Conservation (phyloP, 1,139 yeast genomes). For the Sugiyamaella castrensis region DNA sequence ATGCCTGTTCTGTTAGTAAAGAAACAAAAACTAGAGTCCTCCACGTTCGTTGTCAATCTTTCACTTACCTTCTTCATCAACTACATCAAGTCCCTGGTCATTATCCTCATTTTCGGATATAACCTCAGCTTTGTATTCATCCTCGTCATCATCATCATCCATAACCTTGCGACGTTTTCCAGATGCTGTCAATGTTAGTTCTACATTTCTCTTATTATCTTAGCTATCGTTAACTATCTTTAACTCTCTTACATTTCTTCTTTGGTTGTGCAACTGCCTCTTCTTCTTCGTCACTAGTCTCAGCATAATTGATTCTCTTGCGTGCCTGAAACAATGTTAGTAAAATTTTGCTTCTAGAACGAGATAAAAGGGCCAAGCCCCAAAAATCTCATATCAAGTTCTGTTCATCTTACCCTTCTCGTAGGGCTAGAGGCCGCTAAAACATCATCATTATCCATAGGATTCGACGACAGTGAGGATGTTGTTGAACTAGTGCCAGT, state of each 20-base stretch:
- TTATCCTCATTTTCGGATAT: constrained; percentile 17
- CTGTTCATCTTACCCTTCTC: constrained; percentile 15
- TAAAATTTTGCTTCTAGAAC: background rate
- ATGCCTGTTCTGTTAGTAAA: constrained; percentile 4
- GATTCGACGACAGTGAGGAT: background rate
- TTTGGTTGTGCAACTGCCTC: constrained; percentile 7
- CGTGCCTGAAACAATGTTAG: constrained; percentile 19
- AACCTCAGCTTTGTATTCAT: constrained; percentile 15
- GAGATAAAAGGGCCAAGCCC: background rate
- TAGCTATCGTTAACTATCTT: constrained; percentile 1
- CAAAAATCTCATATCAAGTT: background rate
- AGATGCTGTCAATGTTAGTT: background rate
- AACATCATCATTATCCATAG: background rate
- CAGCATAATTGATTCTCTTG: constrained; percentile 26
- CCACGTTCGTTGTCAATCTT: constrained; percentile 1
- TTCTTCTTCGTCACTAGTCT: constrained; percentile 28
- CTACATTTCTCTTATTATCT: background rate
- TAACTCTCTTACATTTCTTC: constrained; percentile 6
- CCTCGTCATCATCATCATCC: constrained; percentile 23
- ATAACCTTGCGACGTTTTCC: constrained; percentile 17
- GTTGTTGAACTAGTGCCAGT: background rate
- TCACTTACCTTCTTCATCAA: constrained; percentile 12
- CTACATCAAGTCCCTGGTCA: constrained; percentile 12
- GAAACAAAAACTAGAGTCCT: background rate
- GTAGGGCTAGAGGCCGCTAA: constrained; percentile 15